A percentile compares a stretch with the other conserved stretches of the same genome.
These are phyloP conservation scores for Colletotrichum paranaense DNA, from an alignment of 2,329 filamentous ascomycete genomes.

Conservation along the genomic window DNA sequence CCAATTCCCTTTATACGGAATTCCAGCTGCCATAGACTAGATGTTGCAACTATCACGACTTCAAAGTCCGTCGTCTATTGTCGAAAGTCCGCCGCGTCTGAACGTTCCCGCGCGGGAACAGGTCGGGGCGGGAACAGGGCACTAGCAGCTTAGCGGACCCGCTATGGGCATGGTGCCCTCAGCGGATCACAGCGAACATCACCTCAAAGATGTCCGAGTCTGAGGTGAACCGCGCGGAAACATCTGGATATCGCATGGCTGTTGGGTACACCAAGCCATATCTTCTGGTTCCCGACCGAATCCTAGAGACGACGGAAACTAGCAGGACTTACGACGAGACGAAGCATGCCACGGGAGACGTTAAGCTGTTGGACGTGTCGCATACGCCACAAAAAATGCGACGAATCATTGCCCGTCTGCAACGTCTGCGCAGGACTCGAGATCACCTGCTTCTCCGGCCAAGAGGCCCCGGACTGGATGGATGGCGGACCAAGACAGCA, in stretches of 20 bases:
- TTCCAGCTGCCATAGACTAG: no score
- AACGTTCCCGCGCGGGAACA: no score
- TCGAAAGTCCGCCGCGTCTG: no score
- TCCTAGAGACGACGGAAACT: no score
- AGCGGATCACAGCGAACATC: no score
- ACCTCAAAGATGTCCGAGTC: not conserved
- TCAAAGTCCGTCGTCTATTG: no score
- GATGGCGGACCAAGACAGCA: slow-evolving; percentile 48
- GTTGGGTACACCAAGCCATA: not conserved
- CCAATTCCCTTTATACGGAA: no score
- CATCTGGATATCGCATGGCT: not conserved
- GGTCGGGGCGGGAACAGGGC: no score
- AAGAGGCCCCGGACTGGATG: slow-evolving; percentile 68
- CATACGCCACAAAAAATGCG: slow-evolving; percentile 71
- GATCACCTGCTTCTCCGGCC: slow-evolving; percentile 66
- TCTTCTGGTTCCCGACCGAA: not conserved
- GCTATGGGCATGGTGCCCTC: no score
- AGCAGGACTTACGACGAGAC: no score
- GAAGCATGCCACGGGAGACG: slow-evolving; percentile 36
- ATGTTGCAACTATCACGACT: no score
- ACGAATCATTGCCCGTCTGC: slow-evolving; percentile 64
- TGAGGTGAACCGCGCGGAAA: slow-evolving; percentile 8
- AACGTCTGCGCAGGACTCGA: slow-evolving; percentile 60
- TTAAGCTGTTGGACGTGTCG: slow-evolving; percentile 71
- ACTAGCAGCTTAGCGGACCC: no score